Conservation (phyloP, 2,329 filamentous ascomycete genomes). For the Nothopassalora personata region DNA sequence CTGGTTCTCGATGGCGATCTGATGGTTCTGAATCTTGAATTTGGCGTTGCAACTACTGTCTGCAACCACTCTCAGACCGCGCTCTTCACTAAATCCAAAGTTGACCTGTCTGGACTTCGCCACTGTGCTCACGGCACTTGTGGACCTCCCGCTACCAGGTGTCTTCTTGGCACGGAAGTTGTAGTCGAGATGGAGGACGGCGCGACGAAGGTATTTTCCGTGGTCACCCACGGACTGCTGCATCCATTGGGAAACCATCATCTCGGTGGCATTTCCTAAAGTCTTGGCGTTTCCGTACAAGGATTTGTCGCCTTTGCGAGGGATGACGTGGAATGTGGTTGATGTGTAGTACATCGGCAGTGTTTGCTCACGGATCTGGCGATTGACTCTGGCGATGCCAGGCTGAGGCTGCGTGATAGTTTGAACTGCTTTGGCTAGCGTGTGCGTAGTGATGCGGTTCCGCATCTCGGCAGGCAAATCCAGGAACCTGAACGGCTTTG, state of each 20-base stretch:
- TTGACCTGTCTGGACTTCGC: not conserved
- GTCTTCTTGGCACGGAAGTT: not conserved
- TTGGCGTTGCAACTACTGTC: not conserved
- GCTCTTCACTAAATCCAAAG: not conserved
- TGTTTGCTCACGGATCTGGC: not conserved
- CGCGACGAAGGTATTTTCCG: not conserved
- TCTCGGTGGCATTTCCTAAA: not conserved
- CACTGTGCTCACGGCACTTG: not conserved
- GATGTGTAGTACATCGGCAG: not conserved
- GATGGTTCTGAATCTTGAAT: not conserved
- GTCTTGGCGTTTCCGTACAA: not conserved
- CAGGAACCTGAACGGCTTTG: not conserved
- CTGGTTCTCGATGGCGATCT: not conserved
- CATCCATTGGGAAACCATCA: not conserved
- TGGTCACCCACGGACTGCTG: not conserved
- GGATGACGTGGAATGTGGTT: not conserved
- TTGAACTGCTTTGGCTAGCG: not conserved
- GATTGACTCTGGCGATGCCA: not conserved
- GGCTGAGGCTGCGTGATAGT: not conserved
- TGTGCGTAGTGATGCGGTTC: not conserved
- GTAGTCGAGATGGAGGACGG: not conserved
- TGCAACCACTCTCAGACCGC: not conserved
- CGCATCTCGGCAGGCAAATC: not conserved
- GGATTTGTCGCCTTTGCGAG: not conserved
- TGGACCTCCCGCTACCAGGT: not conserved